Percentiles rank a stretch among this genome's conserved stretches.
Conservation (phyloP, 306 rosid species). For the Trichosanthes cucumerina region DNA sequence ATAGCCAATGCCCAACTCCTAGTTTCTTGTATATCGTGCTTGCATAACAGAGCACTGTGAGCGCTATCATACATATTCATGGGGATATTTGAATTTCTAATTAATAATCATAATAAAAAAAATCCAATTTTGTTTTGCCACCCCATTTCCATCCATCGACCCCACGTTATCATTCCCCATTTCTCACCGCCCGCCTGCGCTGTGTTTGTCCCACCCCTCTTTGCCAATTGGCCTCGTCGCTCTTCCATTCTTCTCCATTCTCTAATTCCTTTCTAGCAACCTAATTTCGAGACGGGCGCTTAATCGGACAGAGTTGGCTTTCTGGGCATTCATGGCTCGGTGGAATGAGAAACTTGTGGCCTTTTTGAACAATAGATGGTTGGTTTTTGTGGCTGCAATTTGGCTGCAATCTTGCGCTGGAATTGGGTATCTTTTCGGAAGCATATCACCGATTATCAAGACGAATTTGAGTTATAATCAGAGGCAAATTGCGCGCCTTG, state of each 20-base stretch:
- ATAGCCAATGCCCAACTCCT: neutral
- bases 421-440: conserved; percentile 73
- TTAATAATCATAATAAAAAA: neutral
- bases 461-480: conserved; percentile 56
- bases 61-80: neutral
- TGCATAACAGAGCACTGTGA: neutral
- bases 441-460: conserved; percentile 76
- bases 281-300: neutral
- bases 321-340: conserved; percentile 24
- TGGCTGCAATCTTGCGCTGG: conserved; percentile 98
- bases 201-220: neutral
- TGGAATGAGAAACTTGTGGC: conserved; percentile 32
- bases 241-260: neutral
- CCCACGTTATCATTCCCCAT: conserved; percentile 5
- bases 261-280: too few species aligned
- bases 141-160: neutral
- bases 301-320: neutral
- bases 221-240: neutral
- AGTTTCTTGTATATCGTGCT: neutral
- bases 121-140: neutral
- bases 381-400: conserved; percentile 89
- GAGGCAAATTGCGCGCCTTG: conserved; percentile 53
- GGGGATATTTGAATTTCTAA: neutral
- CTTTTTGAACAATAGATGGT: conserved; percentile 59
- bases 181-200: neutral